Conservation (phyloP, 306 rosid species). For the Prunus campanulata region DNA sequence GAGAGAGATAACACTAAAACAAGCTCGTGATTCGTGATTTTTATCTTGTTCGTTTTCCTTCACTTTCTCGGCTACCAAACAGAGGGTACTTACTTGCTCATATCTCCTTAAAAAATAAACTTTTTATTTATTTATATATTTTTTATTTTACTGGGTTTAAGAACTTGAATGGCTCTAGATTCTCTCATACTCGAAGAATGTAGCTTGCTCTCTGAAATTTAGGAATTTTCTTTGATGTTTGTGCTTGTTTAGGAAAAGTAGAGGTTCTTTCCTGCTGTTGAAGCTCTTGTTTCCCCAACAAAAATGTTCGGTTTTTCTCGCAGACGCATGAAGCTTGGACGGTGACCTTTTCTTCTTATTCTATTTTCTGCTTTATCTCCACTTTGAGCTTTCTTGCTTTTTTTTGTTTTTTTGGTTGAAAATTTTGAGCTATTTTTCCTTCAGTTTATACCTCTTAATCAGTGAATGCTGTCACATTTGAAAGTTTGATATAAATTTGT, state of each 20-base stretch:
- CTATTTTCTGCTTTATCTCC: background rate
- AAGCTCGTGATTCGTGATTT: background rate
- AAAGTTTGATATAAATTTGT: background rate
- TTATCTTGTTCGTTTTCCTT: constrained; percentile 14
- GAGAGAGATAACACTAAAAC: background rate
- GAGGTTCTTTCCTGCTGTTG: constrained; percentile 3
- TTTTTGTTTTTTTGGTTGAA: background rate
- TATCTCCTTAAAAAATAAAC: background rate
- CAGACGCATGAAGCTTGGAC: constrained; percentile 74
- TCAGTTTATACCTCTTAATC: background rate
- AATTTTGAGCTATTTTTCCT: background rate
- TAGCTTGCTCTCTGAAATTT: constrained; percentile 4
- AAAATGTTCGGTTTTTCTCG: constrained; percentile 90
- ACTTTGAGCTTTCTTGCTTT: background rate
- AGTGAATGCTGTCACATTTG: background rate
- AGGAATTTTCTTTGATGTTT: constrained; percentile 7
- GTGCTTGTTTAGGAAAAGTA: constrained; percentile 8
- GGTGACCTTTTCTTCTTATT: constrained; percentile 38
- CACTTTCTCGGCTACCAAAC: constrained; percentile 32
- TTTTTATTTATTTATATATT: background rate
- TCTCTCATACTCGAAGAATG: background rate
- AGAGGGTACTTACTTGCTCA: background rate
- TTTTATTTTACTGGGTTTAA: background rate
- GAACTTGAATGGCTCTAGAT: background rate
- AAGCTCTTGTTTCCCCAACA: background rate